phyloP scores from a whole-genome alignment of 306 rosid genomes.

The Prinsepia uniflora region DNA sequence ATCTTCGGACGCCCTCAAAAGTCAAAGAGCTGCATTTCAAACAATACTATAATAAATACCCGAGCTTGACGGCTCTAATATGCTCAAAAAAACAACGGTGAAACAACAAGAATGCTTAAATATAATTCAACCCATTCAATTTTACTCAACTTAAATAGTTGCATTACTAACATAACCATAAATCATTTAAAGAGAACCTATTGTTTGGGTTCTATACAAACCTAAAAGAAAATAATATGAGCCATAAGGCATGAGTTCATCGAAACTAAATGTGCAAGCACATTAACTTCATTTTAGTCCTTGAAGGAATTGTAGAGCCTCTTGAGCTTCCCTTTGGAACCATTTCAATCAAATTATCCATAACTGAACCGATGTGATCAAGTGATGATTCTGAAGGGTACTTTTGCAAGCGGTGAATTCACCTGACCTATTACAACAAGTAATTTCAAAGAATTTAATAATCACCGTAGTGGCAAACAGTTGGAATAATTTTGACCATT shows the following conservation, averaged over 20 bases:
- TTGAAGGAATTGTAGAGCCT: neutral
- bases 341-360: neutral
- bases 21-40: slow-evolving; percentile 79
- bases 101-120: neutral
- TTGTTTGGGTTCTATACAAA: neutral
- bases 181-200: neutral
- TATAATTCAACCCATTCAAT: neutral
- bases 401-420: neutral
- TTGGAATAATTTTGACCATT: neutral
- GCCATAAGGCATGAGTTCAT: neutral
- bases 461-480: neutral
- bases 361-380: neutral
- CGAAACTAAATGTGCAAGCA: neutral
- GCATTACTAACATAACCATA: neutral
- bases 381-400: neutral
- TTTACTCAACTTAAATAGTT: neutral
- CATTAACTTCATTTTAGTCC: slow-evolving; percentile 5
- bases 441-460: neutral
- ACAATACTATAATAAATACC: neutral
- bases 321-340: slow-evolving; percentile 5
- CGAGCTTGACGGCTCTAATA: neutral
- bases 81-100: neutral
- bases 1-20: slow-evolving; percentile 83
- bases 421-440: neutral
- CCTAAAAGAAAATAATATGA: neutral